Percentiles rank a stretch among this genome's conserved stretches.
phyloP scores from a whole-genome alignment of 257 asterid species.

The Solanum ossicruentum region DNA sequence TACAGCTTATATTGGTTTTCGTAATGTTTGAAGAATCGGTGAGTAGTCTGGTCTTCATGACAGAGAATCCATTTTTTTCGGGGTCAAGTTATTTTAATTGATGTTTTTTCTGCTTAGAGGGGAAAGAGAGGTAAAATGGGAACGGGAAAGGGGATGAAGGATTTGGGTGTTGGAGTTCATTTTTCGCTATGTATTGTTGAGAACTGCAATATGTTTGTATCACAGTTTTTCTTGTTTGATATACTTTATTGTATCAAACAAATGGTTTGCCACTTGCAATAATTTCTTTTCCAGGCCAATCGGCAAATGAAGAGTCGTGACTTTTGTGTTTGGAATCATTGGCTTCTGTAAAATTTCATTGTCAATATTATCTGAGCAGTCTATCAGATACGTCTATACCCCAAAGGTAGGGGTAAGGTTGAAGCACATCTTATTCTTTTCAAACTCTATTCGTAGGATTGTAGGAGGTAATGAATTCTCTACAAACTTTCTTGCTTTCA shows the following conservation, averaged over 20 bases:
- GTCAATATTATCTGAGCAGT: too few species aligned
- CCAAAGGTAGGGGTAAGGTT: too few species aligned
- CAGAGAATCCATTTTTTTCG: neutral
- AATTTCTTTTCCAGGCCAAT: neutral
- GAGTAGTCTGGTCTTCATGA: neutral
- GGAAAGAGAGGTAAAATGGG: neutral
- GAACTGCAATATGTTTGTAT: neutral
- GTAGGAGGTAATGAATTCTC: slow-evolving; percentile 27
- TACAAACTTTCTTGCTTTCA: slow-evolving; percentile 33
- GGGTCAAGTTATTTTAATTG: neutral
- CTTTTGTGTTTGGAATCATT: neutral
- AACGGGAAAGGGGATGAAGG: neutral
- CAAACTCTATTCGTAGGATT: too few species aligned
- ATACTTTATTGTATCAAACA: neutral
- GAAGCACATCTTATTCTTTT: neutral
- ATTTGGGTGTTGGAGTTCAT: neutral
- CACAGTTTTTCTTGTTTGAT: neutral
- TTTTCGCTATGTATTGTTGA: neutral
- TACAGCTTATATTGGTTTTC: neutral
- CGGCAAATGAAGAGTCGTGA: neutral
- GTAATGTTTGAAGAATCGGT: neutral
- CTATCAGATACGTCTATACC: too few species aligned
- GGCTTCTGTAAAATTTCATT: neutral
- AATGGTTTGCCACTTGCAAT: neutral
- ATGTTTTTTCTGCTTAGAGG: neutral